A percentile compares a stretch with the other conserved stretches of the same genome.
phyloP scores from a whole-genome alignment of 345 rosid species.

The Leavenworthia alabamica region DNA sequence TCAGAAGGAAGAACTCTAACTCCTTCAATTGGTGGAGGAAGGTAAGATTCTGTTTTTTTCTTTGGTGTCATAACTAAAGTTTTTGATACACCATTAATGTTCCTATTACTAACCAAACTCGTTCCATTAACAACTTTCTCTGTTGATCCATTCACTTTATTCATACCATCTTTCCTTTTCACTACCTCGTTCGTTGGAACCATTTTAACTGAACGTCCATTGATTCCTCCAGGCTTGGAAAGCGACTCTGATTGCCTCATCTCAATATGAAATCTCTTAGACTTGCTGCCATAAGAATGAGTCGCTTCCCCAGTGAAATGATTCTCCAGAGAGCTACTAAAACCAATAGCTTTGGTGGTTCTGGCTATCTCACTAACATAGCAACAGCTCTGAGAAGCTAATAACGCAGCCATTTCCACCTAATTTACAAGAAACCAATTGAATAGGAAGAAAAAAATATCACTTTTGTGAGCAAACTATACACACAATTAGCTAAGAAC shows the following conservation, averaged over 20 bases:
- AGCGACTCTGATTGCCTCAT: slow-evolving; percentile 55
- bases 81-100: slow-evolving; percentile 28
- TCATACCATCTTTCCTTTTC: slow-evolving; percentile 39
- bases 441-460: not conserved
- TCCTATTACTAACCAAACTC: slow-evolving; percentile 41
- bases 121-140: slow-evolving; percentile 52
- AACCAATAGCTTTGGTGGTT: slow-evolving; percentile 40
- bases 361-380: slow-evolving; percentile 40
- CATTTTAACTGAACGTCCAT: slow-evolving; percentile 68
- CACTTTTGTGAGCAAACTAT: not conserved
- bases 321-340: slow-evolving; percentile 49
- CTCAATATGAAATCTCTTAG: slow-evolving; percentile 38
- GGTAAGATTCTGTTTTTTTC: slow-evolving; percentile 29
- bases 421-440: not conserved
- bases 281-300: slow-evolving; percentile 19
- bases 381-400: slow-evolving; percentile 79
- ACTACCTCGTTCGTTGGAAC: slow-evolving; percentile 65
- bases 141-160: slow-evolving; percentile 48
- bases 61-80: slow-evolving; percentile 39
- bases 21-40: slow-evolving; percentile 61
- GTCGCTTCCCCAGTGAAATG: slow-evolving; percentile 12
- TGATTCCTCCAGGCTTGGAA: slow-evolving; percentile 43
- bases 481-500: not conserved
- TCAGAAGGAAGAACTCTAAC: slow-evolving; percentile 73
- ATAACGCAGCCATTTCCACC: slow-evolving; percentile 57